A percentile compares a stretch with the other conserved stretches of the same genome.
Evolutionary conservation across 2,329 filamentous ascomycete species (phyloP).

Genomic region (Aspergillus japonicus): DNA sequence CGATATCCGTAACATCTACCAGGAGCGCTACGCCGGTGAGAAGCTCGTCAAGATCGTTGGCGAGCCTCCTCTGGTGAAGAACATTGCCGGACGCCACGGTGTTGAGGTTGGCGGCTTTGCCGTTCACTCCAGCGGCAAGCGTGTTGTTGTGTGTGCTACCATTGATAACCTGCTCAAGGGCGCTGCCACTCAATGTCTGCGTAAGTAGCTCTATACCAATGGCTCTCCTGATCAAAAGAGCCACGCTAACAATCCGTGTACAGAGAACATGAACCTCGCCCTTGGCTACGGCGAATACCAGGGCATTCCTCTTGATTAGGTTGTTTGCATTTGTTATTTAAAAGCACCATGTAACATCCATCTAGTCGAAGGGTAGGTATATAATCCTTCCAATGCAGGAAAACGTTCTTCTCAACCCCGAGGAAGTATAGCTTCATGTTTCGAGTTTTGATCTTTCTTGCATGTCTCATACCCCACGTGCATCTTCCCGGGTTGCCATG

Average conservation of each 20-base stretch:
- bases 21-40: conserved; percentile 93
- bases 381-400: conserved; percentile 12
- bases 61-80: conserved; percentile 80
- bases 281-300: conserved; percentile 86
- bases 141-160: conserved; percentile 89
- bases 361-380: conserved; percentile 20
- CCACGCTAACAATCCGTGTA: conserved; percentile 2
- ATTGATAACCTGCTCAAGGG: conserved; percentile 95
- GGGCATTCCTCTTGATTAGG: conserved; percentile 67
- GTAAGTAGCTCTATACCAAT: conserved; percentile 54
- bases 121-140: conserved; percentile 84
- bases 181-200: conserved; percentile 86
- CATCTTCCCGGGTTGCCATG: conserved; percentile 28
- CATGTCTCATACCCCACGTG: conserved; percentile 32
- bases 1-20: conserved; percentile 90
- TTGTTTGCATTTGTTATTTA: conserved; percentile 11
- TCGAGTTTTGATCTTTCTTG: conserved; percentile 13
- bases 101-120: conserved; percentile 94
- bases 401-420: conserved; percentile 12
- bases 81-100: conserved; percentile 79
- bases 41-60: conserved; percentile 90
- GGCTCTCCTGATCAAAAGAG: neutral
- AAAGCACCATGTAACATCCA: conserved; percentile 18
- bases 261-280: conserved; percentile 92
- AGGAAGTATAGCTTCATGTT: conserved; percentile 13